A percentile compares a stretch with the other conserved stretches of the same genome.
These are phyloP conservation scores for Aristolochia fimbriata DNA, from an alignment of 164 flowering plant genomes.

Conservation along the genomic window DNA sequence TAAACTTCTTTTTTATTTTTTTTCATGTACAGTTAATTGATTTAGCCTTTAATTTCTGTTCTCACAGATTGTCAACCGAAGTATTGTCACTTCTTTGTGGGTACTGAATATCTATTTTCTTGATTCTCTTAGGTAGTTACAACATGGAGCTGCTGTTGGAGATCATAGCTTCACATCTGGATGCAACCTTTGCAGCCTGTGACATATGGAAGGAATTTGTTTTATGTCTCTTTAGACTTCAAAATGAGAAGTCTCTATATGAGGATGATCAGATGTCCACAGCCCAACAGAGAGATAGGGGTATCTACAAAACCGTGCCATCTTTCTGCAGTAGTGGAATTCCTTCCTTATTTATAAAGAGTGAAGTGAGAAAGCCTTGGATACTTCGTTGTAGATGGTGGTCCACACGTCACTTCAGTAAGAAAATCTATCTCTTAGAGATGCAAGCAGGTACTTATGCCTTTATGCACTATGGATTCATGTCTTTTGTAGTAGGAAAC, in stretches of 20 bases:
- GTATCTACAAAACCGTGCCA: conserved; percentile 5
- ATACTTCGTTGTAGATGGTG: conserved; percentile 67
- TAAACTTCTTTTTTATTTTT: no score
- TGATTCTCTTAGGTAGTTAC: conserved; percentile 39
- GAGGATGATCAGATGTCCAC: conserved; percentile 57
- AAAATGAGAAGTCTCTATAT: conserved; percentile 10
- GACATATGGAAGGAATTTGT: conserved; percentile 61
- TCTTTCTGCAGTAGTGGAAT: conserved; percentile 8
- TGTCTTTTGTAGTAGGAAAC: not conserved
- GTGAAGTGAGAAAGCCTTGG: conserved; percentile 39
- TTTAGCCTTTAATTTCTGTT: no score
- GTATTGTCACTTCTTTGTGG: no score
- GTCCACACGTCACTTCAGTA: conserved; percentile 57
- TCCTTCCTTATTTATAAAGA: conserved; percentile 31
- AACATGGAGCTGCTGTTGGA: conserved; percentile 36
- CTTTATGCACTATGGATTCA: not conserved
- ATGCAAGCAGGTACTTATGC: conserved; percentile 33
- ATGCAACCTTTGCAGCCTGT: conserved; percentile 42
- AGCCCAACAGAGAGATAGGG: conserved; percentile 20
- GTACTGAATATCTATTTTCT: not conserved
- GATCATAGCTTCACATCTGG: conserved; percentile 76
- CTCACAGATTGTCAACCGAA: no score
- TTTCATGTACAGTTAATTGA: no score
- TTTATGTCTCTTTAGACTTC: conserved; percentile 41
- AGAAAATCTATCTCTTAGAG: conserved; percentile 30